These are phyloP conservation scores for Thyridium curvatum DNA, from an alignment of 2,329 filamentous ascomycete genomes.

Conservation along the genomic window DNA sequence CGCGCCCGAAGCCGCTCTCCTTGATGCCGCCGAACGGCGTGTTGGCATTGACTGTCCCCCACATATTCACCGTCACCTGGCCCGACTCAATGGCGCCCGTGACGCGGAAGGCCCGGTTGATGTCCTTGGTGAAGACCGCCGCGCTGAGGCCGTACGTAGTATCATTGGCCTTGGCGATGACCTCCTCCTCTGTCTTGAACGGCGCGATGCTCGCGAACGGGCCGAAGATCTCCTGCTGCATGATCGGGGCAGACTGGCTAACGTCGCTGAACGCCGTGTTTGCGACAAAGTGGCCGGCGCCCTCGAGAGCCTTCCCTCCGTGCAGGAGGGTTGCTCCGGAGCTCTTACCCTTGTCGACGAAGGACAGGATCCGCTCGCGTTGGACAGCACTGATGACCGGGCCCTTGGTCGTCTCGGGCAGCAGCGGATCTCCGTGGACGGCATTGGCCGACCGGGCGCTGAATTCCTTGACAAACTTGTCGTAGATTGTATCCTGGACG, in stretches of 20 bases:
- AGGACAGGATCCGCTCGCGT: slow-evolving; percentile 18
- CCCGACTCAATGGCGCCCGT: slow-evolving; percentile 23
- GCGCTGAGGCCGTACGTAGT: slow-evolving; percentile 21
- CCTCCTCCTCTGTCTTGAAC: slow-evolving; percentile 22
- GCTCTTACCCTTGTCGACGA: slow-evolving; percentile 14
- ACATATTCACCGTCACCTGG: slow-evolving; percentile 25
- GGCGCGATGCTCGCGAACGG: slow-evolving; percentile 32
- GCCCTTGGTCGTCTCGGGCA: slow-evolving; percentile 59
- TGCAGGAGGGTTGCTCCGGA: slow-evolving; percentile 18
- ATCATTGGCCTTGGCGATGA: slow-evolving; percentile 18
- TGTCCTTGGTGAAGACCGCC: slow-evolving; percentile 21
- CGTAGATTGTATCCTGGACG: slow-evolving; percentile 41
- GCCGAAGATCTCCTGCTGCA: slow-evolving; percentile 34
- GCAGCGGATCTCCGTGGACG: slow-evolving; percentile 20
- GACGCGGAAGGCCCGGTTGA: slow-evolving; percentile 19
- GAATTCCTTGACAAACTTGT: slow-evolving; percentile 31
- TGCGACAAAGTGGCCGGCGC: slow-evolving; percentile 16
- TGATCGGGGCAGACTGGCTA: slow-evolving; percentile 15
- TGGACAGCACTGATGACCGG: slow-evolving; percentile 15
- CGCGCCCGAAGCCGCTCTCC: slow-evolving; percentile 21
- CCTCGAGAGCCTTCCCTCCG: slow-evolving; percentile 4
- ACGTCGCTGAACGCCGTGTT: slow-evolving; percentile 19
- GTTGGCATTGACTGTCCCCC: slow-evolving; percentile 22
- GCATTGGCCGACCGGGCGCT: slow-evolving; percentile 18
- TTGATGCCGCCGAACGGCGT: slow-evolving; percentile 27